phyloP scores from a whole-genome alignment of 2,329 filamentous ascomycete species.

The Ceratocystis eucalypticola region DNA sequence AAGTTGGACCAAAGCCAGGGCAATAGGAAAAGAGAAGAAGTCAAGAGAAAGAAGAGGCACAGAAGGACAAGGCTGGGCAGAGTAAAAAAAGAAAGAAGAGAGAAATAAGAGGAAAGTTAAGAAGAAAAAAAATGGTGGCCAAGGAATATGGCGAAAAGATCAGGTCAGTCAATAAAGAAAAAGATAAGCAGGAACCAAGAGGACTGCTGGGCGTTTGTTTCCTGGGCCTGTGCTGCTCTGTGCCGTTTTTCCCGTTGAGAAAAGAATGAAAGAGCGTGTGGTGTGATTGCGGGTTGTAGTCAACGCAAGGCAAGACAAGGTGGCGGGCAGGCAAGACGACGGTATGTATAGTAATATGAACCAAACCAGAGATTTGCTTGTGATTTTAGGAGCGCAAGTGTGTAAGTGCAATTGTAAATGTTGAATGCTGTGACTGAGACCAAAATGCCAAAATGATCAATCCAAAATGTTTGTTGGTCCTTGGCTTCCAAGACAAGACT shows the following conservation, averaged over 20 bases:
- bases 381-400: not conserved
- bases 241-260: not conserved
- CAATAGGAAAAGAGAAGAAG: not conserved
- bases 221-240: slow-evolving; percentile 3
- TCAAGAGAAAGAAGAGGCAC: not conserved
- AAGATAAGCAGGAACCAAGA: slow-evolving; percentile 4
- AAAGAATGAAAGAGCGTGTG: not conserved
- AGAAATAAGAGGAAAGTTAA: not conserved
- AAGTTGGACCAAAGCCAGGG: not conserved
- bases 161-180: not conserved
- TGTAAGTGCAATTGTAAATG: not conserved
- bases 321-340: not conserved
- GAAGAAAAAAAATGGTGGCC: not conserved
- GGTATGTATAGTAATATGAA: not conserved
- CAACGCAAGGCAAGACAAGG: not conserved
- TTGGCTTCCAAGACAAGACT: not conserved
- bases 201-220: not conserved
- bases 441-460: not conserved
- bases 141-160: not conserved
- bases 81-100: not conserved
- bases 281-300: not conserved
- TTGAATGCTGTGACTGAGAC: not conserved
- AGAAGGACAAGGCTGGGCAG: not conserved
- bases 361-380: not conserved
- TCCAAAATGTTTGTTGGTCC: not conserved